Evolutionary conservation across 352 stramenopile species (phyloP).

Genomic region (Phytophthora tentaculata): DNA sequence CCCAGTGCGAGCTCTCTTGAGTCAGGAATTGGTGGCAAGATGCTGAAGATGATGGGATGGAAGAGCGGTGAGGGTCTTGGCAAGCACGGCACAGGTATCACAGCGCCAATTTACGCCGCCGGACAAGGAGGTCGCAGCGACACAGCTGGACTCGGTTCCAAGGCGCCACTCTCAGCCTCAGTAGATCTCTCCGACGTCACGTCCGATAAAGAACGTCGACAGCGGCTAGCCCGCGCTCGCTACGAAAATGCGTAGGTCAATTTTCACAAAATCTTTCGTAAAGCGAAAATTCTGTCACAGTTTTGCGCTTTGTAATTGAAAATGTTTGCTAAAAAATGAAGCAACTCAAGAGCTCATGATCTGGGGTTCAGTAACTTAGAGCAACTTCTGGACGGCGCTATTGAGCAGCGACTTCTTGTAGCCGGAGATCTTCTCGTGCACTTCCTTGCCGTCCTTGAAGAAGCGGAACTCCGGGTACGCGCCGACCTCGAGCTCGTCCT

Average conservation of each 20-base stretch:
- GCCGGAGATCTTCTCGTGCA: constrained; percentile 68
- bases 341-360: neutral
- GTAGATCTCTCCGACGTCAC: constrained; percentile 57
- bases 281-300: too few relatives aligned
- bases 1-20: constrained; percentile 42
- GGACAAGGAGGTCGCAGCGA: constrained; percentile 45
- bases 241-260: constrained; percentile 44
- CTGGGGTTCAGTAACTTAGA: constrained; percentile 38
- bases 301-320: constrained; percentile 24
- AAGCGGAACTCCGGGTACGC: constrained; percentile 88
- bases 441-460: constrained; percentile 85
- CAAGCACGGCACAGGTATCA: constrained; percentile 84
- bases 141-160: constrained; percentile 60
- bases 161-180: constrained; percentile 32
- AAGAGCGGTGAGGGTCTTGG: constrained; percentile 83
- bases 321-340: constrained; percentile 19
- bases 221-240: constrained; percentile 62
- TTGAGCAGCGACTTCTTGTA: constrained; percentile 90
- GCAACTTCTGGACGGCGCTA: constrained; percentile 64
- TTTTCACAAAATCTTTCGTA: neutral
- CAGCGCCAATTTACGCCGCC: constrained; percentile 56
- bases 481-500: constrained; percentile 74
- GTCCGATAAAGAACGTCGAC: constrained; percentile 69
- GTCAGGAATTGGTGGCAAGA: constrained; percentile 78
- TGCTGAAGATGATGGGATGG: constrained; percentile 91